A percentile compares a stretch with the other conserved stretches of the same genome.
phyloP scores from a whole-genome alignment of 2,329 filamentous ascomycete species.

The Bipolaris sorokiniana region DNA sequence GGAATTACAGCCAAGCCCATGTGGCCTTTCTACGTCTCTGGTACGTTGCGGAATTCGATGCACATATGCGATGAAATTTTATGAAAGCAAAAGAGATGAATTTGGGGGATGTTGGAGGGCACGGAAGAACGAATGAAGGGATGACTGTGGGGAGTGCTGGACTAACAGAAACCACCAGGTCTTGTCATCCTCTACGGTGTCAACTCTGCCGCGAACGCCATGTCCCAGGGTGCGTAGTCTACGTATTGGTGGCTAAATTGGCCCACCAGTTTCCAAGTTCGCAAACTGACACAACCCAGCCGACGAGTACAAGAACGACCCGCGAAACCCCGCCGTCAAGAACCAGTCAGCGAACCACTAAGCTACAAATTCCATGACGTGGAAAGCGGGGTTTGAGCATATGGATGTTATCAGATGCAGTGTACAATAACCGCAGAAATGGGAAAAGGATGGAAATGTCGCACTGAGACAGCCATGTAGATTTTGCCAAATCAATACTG shows the following conservation, averaged over 20 bases:
- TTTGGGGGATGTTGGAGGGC: constrained; percentile 14
- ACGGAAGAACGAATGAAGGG: neutral
- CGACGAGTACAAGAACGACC: constrained; percentile 97
- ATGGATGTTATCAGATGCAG: constrained; percentile 33
- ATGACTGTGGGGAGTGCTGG: constrained; percentile 1
- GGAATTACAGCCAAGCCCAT: constrained; percentile 76
- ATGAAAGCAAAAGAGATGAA: constrained; percentile 7
- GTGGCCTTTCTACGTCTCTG: constrained; percentile 91
- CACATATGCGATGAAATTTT: neutral
- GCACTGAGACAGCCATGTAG: constrained; percentile 42
- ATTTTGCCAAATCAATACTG: constrained; percentile 31
- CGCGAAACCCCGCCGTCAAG: constrained; percentile 72
- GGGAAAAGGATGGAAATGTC: constrained; percentile 18
- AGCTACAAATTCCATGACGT: constrained; percentile 20
- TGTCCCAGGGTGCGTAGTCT: constrained; percentile 74
- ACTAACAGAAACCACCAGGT: constrained; percentile 60
- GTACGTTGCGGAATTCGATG: constrained; percentile 63
- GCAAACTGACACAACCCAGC: constrained; percentile 58
- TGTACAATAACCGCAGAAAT: constrained; percentile 47
- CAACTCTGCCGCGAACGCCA: constrained; percentile 78
- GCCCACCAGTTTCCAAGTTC: constrained; percentile 1
- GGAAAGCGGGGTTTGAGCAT: constrained; percentile 17
- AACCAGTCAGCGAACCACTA: constrained; percentile 43
- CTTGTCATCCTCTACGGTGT: constrained; percentile 87
- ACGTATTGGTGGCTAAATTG: neutral